Base-by-base conservation (phyloP, 2,329 filamentous ascomycete genomes). In the Trichoderma afroharzianum region DNA sequence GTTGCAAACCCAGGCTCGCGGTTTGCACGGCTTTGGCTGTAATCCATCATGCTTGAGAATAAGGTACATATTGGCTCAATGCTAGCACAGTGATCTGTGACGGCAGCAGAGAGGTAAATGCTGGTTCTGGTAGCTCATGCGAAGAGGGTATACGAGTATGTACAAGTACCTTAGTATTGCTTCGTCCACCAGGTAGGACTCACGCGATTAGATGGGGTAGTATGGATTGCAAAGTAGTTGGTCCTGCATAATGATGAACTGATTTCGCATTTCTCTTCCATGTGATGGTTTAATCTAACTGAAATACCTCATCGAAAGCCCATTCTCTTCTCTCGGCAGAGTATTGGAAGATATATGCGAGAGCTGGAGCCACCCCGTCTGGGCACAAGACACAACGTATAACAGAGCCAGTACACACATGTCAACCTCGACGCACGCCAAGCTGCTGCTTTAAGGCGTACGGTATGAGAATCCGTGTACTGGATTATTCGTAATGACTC, bases 251-350 rank as follows among this genome's bases (percentile, higher is more conserved):
- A 62, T 28, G 28, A 61, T 62, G 47, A 26, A 53, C 39, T 32
- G 67, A 69, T 62, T 36, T 69, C 67, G 39, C 50, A 66, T 55
- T 66, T 55, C n/a, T 53, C 47, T 55, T 53, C 39, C 63, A 21
- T 28, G 24, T 50, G 55, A 62, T 62, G 67, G 57, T 9, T 28
- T 69, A 69, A 69, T 69, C 67, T 53, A 69, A 69, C 57, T 62
- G 67, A 62, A 62, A 69, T 62, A 28, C 61, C 57, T 32, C 67
- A 53, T 61, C 47, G 36, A 33, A 47, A 30, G 26, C 8, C 53
- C 14, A 47, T 57, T 21, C 36, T 30, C 33, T 59, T 68, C 32
- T 36, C 53, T 68, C 57, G 57, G 57, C 30, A 58, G n/a, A 57
- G 33, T 33, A 7, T 5, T 30, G 26, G 15, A 53, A 36, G 39